A percentile compares a stretch with the other conserved stretches of the same genome.
Conservation (phyloP, 129 eudicot genomes). For the sunflower (Helianthus annuus) region DNA sequence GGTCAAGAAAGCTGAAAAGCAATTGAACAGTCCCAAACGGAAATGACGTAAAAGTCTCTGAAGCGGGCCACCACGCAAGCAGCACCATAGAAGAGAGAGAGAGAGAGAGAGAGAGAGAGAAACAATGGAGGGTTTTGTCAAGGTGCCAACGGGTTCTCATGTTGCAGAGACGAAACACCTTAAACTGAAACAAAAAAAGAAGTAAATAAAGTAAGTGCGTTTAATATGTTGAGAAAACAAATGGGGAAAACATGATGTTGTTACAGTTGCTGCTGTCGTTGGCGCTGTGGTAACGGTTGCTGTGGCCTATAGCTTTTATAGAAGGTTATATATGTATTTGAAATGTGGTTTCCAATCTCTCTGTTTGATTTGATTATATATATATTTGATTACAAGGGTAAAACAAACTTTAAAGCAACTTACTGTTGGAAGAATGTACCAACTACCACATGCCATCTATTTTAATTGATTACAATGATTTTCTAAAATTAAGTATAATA, state of each 20-base stretch:
- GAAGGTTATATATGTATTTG: constrained; percentile 61
- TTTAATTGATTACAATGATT: no score
- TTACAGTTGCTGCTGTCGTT: constrained; percentile 59
- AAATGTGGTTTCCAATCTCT: constrained; percentile 12
- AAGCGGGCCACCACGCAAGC: constrained; percentile 44
- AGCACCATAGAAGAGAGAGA: constrained; percentile 16
- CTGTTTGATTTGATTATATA: constrained; percentile 11
- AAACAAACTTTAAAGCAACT: constrained; percentile 12
- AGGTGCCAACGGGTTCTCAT: constrained; percentile 71
- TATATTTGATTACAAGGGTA: constrained; percentile 16
- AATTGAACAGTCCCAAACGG: constrained; percentile 46
- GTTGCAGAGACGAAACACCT: constrained; percentile 61
- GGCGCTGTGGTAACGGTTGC: constrained; percentile 73
- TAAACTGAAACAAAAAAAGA: constrained; percentile 40
- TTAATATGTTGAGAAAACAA: constrained; percentile 41
- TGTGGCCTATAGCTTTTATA: constrained; percentile 64
- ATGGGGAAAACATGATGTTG: constrained; percentile 64
- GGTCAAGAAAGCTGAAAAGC: no score
- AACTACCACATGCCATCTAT: neutral
- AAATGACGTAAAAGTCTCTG: constrained; percentile 23
- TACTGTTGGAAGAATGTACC: constrained; percentile 2
- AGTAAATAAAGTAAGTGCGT: constrained; percentile 29
- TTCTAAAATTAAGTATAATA: no score
- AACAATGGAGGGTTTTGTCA: constrained; percentile 69
- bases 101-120: constrained; percentile 38